A percentile compares a stretch with the other conserved stretches of the same genome.
Evolutionary conservation across 345 rosid species (phyloP).

Genomic region (Salix udensis): DNA sequence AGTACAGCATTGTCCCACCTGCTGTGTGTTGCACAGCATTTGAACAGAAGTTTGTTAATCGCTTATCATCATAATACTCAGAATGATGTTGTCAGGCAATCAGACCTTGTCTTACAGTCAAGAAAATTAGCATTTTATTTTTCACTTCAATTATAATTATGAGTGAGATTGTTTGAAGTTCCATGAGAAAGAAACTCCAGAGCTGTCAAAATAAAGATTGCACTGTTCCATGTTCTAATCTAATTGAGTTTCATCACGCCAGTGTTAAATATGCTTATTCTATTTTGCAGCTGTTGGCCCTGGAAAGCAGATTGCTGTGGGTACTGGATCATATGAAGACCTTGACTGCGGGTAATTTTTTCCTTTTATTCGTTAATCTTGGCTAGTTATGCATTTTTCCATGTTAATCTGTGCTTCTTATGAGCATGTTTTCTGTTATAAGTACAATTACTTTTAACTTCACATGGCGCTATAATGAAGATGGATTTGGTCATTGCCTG

Average conservation of each 20-base stretch:
- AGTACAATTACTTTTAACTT: neutral
- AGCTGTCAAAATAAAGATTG: neutral
- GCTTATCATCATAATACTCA: neutral
- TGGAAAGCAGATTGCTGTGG: constrained; percentile 76
- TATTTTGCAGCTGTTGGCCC: constrained; percentile 49
- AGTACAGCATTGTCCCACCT: neutral
- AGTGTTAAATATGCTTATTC: neutral
- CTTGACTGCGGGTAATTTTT: constrained; percentile 54
- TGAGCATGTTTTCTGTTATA: neutral
- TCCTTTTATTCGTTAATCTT: neutral
- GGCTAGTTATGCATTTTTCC: neutral
- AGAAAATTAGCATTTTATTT: neutral
- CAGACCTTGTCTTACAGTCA: neutral
- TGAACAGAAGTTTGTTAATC: neutral
- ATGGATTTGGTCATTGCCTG: neutral
- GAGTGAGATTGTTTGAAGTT: neutral
- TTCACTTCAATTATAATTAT: neutral
- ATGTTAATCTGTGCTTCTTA: neutral
- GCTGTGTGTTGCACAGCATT: neutral
- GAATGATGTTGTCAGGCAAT: neutral
- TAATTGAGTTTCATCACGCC: neutral
- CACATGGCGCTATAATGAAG: neutral
- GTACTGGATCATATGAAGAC: constrained; percentile 74
- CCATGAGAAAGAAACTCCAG: neutral
- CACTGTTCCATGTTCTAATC: neutral